Conservation (phyloP, 2,329 filamentous ascomycete species). For the Teratosphaeria nubilosa region DNA sequence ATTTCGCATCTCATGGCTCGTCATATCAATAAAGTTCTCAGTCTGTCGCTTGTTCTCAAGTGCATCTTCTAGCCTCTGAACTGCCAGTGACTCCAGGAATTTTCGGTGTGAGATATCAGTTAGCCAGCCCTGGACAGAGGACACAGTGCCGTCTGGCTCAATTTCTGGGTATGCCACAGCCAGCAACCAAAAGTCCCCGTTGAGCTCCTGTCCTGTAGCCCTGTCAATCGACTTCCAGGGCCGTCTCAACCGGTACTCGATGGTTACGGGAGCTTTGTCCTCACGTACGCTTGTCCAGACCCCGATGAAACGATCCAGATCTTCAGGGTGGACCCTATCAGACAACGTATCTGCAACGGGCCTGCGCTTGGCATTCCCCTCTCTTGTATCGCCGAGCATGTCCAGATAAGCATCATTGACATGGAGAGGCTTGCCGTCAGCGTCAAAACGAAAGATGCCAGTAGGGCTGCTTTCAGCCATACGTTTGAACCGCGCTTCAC, state of each 20-base stretch:
- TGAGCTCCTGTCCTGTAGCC: slow-evolving; percentile 16
- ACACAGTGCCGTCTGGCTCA: slow-evolving; percentile 19
- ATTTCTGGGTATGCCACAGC: slow-evolving; percentile 24
- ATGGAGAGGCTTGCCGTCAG: slow-evolving; percentile 28
- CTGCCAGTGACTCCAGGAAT: slow-evolving; percentile 21
- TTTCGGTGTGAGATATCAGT: slow-evolving; percentile 26
- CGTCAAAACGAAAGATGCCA: slow-evolving; percentile 29
- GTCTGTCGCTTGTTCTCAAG: slow-evolving; percentile 27
- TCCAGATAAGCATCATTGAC: slow-evolving; percentile 32
- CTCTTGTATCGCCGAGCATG: slow-evolving; percentile 20
- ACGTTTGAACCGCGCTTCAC: slow-evolving; percentile 29
- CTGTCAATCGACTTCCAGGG: slow-evolving; percentile 23
- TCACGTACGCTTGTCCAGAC: slow-evolving; percentile 24
- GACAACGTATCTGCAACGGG: slow-evolving; percentile 4
- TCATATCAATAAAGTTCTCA: slow-evolving; percentile 26
- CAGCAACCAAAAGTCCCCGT: slow-evolving; percentile 23
- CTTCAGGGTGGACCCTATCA: slow-evolving; percentile 24
- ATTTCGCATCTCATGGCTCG: slow-evolving; percentile 34
- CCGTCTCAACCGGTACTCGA: slow-evolving; percentile 30
- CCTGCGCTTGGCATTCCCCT: slow-evolving; percentile 6
- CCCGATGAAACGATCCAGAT: slow-evolving; percentile 22
- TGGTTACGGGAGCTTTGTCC: slow-evolving; percentile 24
- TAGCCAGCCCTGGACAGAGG: slow-evolving; percentile 24
- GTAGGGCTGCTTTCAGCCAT: slow-evolving; percentile 31
- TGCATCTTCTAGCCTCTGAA: slow-evolving; percentile 25